Conservation (phyloP, 805 yeast genomes). For the Schwanniomyces polymorphus region DNA sequence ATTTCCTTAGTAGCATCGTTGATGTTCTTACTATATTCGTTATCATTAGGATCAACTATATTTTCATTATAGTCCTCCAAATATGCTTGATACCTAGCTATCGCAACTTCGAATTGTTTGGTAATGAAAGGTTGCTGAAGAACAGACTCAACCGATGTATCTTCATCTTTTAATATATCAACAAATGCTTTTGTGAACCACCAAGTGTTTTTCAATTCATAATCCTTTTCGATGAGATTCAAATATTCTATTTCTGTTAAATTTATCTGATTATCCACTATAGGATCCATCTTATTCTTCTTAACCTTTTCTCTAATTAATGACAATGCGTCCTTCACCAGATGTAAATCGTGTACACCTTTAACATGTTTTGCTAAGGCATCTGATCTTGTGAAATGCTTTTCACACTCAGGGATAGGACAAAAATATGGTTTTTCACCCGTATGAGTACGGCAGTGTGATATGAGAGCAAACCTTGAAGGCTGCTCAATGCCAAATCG, state of each 20-base stretch:
- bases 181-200: constrained; percentile 36
- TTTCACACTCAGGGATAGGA: constrained; percentile 64
- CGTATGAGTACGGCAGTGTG: constrained; percentile 66
- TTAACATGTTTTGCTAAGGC: constrained; percentile 66
- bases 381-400: constrained; percentile 57
- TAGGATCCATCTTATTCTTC: constrained; percentile 26
- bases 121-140: constrained; percentile 29
- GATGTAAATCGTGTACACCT: constrained; percentile 56
- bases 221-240: constrained; percentile 30
- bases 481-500: constrained; percentile 52
- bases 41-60: constrained; percentile 5
- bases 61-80: constrained; percentile 13
- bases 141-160: constrained; percentile 14
- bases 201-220: constrained; percentile 40
- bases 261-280: constrained; percentile 20
- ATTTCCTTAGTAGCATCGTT: constrained; percentile 4
- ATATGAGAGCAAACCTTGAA: constrained; percentile 55
- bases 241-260: constrained; percentile 28
- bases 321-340: constrained; percentile 31
- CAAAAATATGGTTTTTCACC: constrained; percentile 69
- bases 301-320: constrained; percentile 28
- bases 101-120: constrained; percentile 34
- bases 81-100: constrained; percentile 27
- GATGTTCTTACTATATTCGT: not conserved
- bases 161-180: constrained; percentile 18